phyloP scores from a whole-genome alignment of 495 filamentous ascomycete genomes.

The Clavariopsis aquatica region DNA sequence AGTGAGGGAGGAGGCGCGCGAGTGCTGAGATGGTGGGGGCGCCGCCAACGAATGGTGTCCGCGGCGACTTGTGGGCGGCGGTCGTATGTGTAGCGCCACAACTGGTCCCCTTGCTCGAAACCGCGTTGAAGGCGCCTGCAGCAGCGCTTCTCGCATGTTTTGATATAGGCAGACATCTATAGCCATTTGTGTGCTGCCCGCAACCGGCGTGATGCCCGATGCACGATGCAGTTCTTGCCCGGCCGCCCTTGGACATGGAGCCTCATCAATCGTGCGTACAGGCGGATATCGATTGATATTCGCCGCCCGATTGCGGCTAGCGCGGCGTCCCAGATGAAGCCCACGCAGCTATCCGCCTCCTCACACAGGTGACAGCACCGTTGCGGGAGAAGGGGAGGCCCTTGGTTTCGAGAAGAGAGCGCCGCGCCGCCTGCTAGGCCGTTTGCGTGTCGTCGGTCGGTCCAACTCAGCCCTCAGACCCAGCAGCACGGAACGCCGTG shows the following conservation, averaged over 20 bases:
- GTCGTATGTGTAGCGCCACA: conserved; percentile 23
- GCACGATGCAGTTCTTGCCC: not conserved
- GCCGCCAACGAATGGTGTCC: not conserved
- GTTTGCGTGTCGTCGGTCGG: not conserved
- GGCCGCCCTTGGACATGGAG: conserved; percentile 9
- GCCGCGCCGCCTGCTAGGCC: conserved; percentile 14
- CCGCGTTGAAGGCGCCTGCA: conserved; percentile 28
- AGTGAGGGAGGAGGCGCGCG: conserved; percentile 14
- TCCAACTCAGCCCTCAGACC: conserved; percentile 15
- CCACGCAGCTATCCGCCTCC: conserved; percentile 6
- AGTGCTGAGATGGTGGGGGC: conserved; percentile 3
- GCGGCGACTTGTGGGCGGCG: not conserved
- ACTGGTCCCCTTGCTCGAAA: conserved; percentile 23
- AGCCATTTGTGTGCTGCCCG: conserved; percentile 9
- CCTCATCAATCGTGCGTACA: conserved; percentile 21
- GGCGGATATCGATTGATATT: conserved; percentile 18
- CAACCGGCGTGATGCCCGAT: conserved; percentile 23
- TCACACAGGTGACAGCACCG: conserved; percentile 26
- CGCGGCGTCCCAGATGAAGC: conserved; percentile 2
- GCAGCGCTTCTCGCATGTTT: not conserved
- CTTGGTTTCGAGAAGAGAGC: conserved; percentile 21
- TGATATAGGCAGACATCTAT: conserved; percentile 30
- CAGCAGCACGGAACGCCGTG: conserved; percentile 17
- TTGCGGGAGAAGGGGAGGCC: conserved; percentile 15
- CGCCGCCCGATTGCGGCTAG: conserved; percentile 19